phyloP scores from a whole-genome alignment of 306 rosid species.

The Dryas octopetala region DNA sequence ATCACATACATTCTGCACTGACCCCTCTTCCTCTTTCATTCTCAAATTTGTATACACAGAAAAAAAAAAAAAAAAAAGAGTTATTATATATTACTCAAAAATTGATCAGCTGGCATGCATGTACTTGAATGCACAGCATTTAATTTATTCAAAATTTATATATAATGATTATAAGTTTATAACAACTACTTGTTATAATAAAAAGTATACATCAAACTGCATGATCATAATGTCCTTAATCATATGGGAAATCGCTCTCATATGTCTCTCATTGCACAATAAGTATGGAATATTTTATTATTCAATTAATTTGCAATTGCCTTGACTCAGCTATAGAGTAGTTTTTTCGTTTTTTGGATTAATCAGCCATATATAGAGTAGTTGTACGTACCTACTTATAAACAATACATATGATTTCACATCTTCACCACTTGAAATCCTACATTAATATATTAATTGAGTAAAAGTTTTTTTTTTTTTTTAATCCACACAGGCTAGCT shows the following conservation, averaged over 20 bases:
- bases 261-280: neutral
- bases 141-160: neutral
- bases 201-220: neutral
- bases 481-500: too few relatives aligned
- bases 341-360: too few relatives aligned
- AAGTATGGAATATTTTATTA: neutral
- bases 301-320: neutral
- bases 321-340: neutral
- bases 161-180: neutral
- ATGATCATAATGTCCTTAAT: slow-evolving; percentile 5
- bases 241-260: neutral
- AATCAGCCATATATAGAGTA: neutral
- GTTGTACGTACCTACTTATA: neutral
- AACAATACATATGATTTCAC: neutral
- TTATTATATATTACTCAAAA: too few relatives aligned
- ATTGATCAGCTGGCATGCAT: neutral
- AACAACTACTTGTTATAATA: neutral
- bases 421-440: neutral
- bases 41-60: too few relatives aligned
- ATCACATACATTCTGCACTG: too few relatives aligned
- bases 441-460: too few relatives aligned
- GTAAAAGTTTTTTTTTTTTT: too few relatives aligned
- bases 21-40: too few relatives aligned
- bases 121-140: neutral
- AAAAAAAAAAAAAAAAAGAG: too few relatives aligned